These are phyloP conservation scores for Colletotrichum eleusines DNA, from an alignment of 2,329 filamentous ascomycete species.

Conservation along the genomic window DNA sequence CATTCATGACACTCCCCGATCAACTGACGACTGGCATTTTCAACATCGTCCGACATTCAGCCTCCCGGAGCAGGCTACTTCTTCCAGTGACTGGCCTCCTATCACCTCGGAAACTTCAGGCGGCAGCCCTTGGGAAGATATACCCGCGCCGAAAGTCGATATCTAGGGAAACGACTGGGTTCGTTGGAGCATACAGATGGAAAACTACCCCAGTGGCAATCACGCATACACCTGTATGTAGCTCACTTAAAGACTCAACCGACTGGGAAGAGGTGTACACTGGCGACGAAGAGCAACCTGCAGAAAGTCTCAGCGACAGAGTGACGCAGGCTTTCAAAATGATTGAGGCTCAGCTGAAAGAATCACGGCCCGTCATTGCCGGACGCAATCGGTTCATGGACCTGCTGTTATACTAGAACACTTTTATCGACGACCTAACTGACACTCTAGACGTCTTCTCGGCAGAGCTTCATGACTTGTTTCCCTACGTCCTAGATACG, in stretches of 20 bases:
- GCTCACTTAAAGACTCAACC: background rate
- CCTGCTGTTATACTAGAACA: conserved; percentile 72
- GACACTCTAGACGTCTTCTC: conserved; percentile 65
- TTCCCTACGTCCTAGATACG: conserved; percentile 67
- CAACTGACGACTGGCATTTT: background rate
- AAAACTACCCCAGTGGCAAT: background rate
- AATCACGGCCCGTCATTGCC: conserved; percentile 59
- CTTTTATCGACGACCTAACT: conserved; percentile 71
- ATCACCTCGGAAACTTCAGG: background rate
- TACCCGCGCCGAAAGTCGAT: background rate
- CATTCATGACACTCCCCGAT: background rate
- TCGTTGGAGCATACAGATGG: background rate
- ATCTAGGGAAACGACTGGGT: too few relatives aligned
- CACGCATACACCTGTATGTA: background rate
- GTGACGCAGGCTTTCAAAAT: background rate
- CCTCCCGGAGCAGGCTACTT: background rate
- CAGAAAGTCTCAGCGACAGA: background rate
- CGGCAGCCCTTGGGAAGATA: too few relatives aligned
- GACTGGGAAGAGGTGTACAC: background rate
- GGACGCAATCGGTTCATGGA: conserved; percentile 76
- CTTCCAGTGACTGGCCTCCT: background rate
- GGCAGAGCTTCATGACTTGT: conserved; percentile 59
- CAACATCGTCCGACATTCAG: too few relatives aligned
- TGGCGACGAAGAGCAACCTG: background rate
- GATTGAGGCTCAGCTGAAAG: conserved; percentile 47